Evolutionary conservation across 2,329 filamentous ascomycete genomes (phyloP).

Genomic region (Fusarium annulatum): DNA sequence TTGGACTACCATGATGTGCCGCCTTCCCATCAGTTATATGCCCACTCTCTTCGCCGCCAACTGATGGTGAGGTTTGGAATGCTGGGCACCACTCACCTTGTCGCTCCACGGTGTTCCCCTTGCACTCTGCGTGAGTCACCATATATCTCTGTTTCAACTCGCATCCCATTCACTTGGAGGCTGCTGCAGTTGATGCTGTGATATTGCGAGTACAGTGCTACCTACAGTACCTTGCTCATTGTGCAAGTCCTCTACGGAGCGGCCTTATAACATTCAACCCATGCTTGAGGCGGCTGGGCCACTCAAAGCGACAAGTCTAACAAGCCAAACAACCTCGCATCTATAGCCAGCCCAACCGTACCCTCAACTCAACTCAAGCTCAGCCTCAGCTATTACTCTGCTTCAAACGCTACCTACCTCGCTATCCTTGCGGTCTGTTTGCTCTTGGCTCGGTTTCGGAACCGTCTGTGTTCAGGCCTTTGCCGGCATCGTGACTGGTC

Average conservation of each 20-base stretch:
- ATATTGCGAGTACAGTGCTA: constrained; percentile 2
- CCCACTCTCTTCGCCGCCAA: constrained; percentile 16
- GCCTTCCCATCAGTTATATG: constrained; percentile 41
- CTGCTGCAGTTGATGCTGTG: constrained; percentile 30
- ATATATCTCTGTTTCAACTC: constrained; percentile 36
- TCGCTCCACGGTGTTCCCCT: constrained; percentile 45
- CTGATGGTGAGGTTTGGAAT: constrained; percentile 40
- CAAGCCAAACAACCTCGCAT: constrained; percentile 27
- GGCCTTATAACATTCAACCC: constrained; percentile 31
- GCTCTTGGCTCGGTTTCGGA: constrained; percentile 38
- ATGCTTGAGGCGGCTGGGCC: constrained; percentile 42
- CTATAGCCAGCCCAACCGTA: constrained; percentile 26
- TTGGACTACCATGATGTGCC: constrained; percentile 29
- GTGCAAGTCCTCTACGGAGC: constrained; percentile 35
- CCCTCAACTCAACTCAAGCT: constrained; percentile 12
- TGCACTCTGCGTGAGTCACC: constrained; percentile 43
- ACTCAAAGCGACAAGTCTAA: constrained; percentile 38
- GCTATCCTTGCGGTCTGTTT: constrained; percentile 2
- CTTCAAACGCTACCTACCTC: constrained; percentile 11
- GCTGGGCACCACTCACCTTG: constrained; percentile 41
- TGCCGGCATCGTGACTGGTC: constrained; percentile 39
- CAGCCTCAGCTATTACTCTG: constrained; percentile 5
- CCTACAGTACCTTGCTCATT: constrained; percentile 8
- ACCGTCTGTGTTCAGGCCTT: constrained; percentile 22
- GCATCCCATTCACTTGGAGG: constrained; percentile 46